Percentiles rank a stretch among this genome's conserved stretches.
Evolutionary conservation across 345 rosid species (phyloP).

Genomic region (Citrus inodora): DNA sequence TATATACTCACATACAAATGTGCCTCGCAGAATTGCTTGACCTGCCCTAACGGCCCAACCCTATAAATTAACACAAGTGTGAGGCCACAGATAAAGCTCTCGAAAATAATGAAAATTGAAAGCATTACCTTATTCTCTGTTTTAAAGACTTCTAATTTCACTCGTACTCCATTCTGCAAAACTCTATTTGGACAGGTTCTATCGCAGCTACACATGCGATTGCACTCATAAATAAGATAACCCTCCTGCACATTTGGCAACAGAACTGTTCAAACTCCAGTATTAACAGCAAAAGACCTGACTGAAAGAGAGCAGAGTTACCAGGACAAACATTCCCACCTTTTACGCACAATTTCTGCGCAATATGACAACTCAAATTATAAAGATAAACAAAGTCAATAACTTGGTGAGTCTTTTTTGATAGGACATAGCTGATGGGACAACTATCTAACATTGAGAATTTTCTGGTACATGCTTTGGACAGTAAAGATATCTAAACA

Average conservation of each 20-base stretch:
- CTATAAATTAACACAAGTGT: slow-evolving; percentile 33
- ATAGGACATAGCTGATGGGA: neutral
- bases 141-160: slow-evolving; percentile 75
- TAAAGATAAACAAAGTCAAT: neutral
- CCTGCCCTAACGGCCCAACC: slow-evolving; percentile 97
- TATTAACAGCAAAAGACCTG: neutral
- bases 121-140: slow-evolving; percentile 70
- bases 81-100: slow-evolving; percentile 1
- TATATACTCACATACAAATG: slow-evolving; percentile 79
- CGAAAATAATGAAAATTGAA: slow-evolving; percentile 15
- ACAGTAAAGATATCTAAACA: neutral
- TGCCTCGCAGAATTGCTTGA: slow-evolving; percentile 80
- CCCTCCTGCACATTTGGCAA: slow-evolving; percentile 72
- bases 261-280: slow-evolving; percentile 8
- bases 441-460: neutral
- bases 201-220: slow-evolving; percentile 67
- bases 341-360: neutral
- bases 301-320: neutral
- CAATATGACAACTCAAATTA: neutral
- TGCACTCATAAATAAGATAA: slow-evolving; percentile 97
- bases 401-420: neutral
- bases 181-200: slow-evolving; percentile 81
- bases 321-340: slow-evolving; percentile 1
- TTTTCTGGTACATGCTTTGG: neutral
- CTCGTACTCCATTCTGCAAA: slow-evolving; percentile 76